These are phyloP conservation scores for Vigna nakashimae DNA, from an alignment of 306 rosid genomes.

Conservation along the genomic window DNA sequence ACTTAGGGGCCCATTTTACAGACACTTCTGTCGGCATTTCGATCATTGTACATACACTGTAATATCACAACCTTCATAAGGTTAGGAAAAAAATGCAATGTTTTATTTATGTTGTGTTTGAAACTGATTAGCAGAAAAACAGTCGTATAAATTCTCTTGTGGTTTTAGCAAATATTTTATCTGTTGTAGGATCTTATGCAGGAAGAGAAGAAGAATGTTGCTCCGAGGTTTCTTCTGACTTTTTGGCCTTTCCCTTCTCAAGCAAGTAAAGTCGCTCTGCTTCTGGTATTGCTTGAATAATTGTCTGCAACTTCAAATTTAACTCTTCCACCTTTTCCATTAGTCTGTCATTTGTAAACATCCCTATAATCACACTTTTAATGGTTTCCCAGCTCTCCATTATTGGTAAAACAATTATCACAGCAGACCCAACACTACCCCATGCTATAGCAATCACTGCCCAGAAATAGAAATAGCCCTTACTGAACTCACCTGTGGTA, in stretches of 20 bases:
- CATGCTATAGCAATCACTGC: conserved; percentile 88
- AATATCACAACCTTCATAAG: neutral
- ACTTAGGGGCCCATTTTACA: neutral
- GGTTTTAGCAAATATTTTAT: neutral
- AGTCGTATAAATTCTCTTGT: neutral
- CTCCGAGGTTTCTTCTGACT: conserved; percentile 45
- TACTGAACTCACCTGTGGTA: conserved; percentile 68
- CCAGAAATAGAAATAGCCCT: conserved; percentile 85
- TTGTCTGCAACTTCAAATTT: conserved; percentile 66
- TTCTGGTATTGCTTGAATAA: conserved; percentile 76
- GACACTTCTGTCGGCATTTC: neutral
- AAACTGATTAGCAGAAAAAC: neutral
- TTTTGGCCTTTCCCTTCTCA: conserved; percentile 74
- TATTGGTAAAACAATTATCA: conserved; percentile 73
- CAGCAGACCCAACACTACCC: conserved; percentile 86
- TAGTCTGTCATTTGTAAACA: conserved; percentile 85
- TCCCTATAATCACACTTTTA: conserved; percentile 58
- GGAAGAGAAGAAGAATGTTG: conserved; percentile 44
- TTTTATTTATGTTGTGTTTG: neutral
- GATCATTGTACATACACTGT: neutral
- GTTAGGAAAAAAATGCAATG: conserved; percentile 7
- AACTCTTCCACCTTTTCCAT: conserved; percentile 77
- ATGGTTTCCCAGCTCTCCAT: conserved; percentile 83
- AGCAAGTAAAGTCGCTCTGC: conserved; percentile 75
- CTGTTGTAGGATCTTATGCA: conserved; percentile 21